Evolutionary conservation across 352 stramenopile species (phyloP).

Genomic region (Globisporangium uncinulatum): DNA sequence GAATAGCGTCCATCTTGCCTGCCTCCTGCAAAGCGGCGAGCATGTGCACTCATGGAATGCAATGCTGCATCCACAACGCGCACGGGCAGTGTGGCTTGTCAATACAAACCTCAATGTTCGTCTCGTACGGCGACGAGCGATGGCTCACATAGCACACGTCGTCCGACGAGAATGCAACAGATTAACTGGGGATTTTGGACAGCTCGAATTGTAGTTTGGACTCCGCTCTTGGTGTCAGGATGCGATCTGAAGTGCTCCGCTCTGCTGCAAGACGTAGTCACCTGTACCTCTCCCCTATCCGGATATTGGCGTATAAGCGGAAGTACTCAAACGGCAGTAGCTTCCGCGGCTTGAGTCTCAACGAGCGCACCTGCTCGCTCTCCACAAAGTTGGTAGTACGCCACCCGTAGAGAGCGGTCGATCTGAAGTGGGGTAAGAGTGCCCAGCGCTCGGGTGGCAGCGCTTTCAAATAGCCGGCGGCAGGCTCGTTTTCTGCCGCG

Average conservation of each 20-base stretch:
- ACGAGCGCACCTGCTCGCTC: too few species aligned
- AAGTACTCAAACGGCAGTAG: too few species aligned
- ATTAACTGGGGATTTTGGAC: background rate
- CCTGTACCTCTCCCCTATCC: too few species aligned
- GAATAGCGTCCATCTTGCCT: background rate
- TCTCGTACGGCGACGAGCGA: background rate
- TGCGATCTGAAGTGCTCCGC: background rate
- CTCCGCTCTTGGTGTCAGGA: background rate
- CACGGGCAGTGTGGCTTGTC: background rate
- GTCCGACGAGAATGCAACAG: background rate
- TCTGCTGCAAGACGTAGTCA: too few species aligned
- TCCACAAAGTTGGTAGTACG: too few species aligned
- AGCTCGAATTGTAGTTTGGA: background rate
- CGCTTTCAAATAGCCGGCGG: too few species aligned
- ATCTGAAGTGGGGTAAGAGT: too few species aligned
- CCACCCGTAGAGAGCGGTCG: too few species aligned
- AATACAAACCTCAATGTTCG: slow-evolving; percentile 1
- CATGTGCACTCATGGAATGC: slow-evolving; percentile 2
- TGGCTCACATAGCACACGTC: slow-evolving; percentile 1
- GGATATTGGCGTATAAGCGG: too few species aligned
- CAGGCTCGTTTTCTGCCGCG: too few species aligned
- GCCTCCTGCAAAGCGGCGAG: background rate
- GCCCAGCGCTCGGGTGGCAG: too few species aligned
- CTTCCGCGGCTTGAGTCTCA: too few species aligned
- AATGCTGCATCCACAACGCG: background rate